A percentile compares a stretch with the other conserved stretches of the same genome.
These are phyloP conservation scores for Obba rivulosa DNA, from an alignment of 768 basidiomycete species.

Conservation along the genomic window DNA sequence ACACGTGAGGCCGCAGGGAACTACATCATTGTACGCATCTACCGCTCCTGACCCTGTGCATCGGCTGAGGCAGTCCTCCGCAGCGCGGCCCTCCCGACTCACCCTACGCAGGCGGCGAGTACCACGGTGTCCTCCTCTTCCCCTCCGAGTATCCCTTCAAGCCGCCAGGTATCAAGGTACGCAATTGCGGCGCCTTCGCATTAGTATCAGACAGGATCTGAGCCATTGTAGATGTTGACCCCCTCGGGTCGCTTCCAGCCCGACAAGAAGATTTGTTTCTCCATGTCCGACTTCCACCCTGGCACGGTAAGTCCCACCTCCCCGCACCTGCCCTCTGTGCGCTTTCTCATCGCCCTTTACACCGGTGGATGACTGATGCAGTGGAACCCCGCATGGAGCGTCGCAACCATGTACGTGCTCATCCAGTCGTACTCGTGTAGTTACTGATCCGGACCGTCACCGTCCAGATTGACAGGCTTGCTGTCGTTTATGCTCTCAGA, in stretches of 20 bases:
- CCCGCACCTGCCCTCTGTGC: not conserved
- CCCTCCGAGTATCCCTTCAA: conserved; percentile 96
- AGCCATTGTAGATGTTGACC: conserved; percentile 67
- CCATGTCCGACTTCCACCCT: conserved; percentile 95
- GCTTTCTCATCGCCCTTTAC: not conserved
- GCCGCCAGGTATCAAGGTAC: conserved; percentile 92
- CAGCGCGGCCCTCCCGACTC: conserved; percentile 94
- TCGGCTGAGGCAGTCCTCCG: conserved; percentile 8
- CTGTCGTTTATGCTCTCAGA: conserved; percentile 93
- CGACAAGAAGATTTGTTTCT: conserved; percentile 95
- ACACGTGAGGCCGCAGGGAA: conserved; percentile 60
- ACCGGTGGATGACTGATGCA: conserved; percentile 20
- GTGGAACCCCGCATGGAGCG: conserved; percentile 97
- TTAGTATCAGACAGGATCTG: not conserved
- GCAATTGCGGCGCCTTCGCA: conserved; percentile 5
- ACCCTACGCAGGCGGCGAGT: conserved; percentile 88
- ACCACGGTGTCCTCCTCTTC: conserved; percentile 88
- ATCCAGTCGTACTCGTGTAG: conserved; percentile 4
- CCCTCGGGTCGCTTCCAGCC: conserved; percentile 88
- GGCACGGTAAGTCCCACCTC: conserved; percentile 58
- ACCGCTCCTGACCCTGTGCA: not conserved
- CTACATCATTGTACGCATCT: conserved; percentile 73
- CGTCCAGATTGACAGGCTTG: conserved; percentile 78
- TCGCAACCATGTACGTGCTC: conserved; percentile 79
- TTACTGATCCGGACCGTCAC: conserved; percentile 5